A percentile compares a stretch with the other conserved stretches of the same genome.
Evolutionary conservation across 2,329 filamentous ascomycete genomes (phyloP).

Genomic region (Alternaria hordeiaustralica): DNA sequence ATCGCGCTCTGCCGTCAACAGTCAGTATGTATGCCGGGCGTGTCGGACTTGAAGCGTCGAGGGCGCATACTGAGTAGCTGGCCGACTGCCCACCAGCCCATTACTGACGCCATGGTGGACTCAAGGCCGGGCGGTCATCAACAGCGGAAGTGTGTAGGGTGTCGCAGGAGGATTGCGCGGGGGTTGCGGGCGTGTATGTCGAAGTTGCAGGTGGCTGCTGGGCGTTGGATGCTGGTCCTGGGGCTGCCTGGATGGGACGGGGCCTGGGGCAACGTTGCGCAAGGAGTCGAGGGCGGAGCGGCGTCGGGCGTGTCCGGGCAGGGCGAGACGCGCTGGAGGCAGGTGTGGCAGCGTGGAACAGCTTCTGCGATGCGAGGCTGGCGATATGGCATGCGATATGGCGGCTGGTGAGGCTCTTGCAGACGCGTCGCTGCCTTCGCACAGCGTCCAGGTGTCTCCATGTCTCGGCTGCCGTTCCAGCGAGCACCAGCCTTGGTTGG

Average conservation of each 20-base stretch:
- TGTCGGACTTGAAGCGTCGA: neutral
- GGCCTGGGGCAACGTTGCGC: constrained; percentile 31
- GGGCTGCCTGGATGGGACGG: constrained; percentile 5
- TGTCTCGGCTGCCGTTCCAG: constrained; percentile 9
- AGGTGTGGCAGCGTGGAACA: neutral
- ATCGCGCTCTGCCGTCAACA: constrained; percentile 48
- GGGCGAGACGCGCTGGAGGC: neutral
- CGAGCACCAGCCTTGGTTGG: constrained; percentile 8
- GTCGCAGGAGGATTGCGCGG: constrained; percentile 8
- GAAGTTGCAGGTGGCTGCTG: constrained; percentile 25
- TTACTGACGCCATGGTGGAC: constrained; percentile 48
- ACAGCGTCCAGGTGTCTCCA: neutral
- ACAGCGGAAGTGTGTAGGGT: constrained; percentile 20
- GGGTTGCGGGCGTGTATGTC: neutral
- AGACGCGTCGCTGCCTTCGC: constrained; percentile 2
- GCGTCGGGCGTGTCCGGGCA: constrained; percentile 5
- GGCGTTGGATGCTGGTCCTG: constrained; percentile 19
- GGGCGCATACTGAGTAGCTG: constrained; percentile 49
- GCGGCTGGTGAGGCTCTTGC: neutral
- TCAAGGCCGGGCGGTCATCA: constrained; percentile 37
- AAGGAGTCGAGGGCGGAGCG: neutral
- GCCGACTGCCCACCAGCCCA: constrained; percentile 46
- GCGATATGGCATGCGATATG: neutral
- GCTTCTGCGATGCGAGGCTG: neutral
- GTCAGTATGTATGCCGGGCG: constrained; percentile 6